Percentiles rank a stretch among this genome's conserved stretches.
Conservation (phyloP, 768 basidiomycete genomes). For the Crepidotus variabilis region DNA sequence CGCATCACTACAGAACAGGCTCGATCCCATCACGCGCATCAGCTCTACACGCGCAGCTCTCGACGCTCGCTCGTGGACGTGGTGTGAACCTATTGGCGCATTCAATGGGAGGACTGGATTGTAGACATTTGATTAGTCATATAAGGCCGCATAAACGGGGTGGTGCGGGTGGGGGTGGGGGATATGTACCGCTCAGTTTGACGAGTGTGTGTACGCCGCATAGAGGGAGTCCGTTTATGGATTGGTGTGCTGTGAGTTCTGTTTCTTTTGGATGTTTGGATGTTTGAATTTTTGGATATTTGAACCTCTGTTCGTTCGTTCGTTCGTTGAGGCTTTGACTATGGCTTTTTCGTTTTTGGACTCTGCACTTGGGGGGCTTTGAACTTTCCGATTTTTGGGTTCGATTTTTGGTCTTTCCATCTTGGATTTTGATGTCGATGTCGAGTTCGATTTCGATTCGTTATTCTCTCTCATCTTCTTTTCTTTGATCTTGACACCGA, state of each 20-base stretch:
- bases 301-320: too few relatives aligned
- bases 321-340: too few relatives aligned
- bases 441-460: too few relatives aligned
- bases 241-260: conserved; percentile 85
- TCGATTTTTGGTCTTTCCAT: too few relatives aligned
- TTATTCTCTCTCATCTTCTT: too few relatives aligned
- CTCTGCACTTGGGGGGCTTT: too few relatives aligned
- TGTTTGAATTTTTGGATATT: too few relatives aligned
- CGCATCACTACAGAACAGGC: conserved; percentile 60
- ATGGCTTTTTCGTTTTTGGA: too few relatives aligned
- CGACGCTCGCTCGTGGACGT: conserved; percentile 60
- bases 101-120: conserved; percentile 97
- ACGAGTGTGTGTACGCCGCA: conserved; percentile 93
- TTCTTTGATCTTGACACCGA: too few relatives aligned
- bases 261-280: background rate
- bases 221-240: conserved; percentile 97
- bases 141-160: conserved; percentile 48
- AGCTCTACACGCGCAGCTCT: conserved; percentile 69
- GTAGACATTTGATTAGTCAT: conserved; percentile 87
- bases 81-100: conserved; percentile 94
- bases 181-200: conserved; percentile 83
- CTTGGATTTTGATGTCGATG: too few relatives aligned
- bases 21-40: conserved; percentile 81
- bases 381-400: too few relatives aligned
- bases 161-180: conserved; percentile 15